Percentiles rank a stretch among this genome's conserved stretches.
These are phyloP conservation scores for Nannizzia gypsea DNA, from an alignment of 2,329 filamentous ascomycete genomes.

Conservation along the genomic window DNA sequence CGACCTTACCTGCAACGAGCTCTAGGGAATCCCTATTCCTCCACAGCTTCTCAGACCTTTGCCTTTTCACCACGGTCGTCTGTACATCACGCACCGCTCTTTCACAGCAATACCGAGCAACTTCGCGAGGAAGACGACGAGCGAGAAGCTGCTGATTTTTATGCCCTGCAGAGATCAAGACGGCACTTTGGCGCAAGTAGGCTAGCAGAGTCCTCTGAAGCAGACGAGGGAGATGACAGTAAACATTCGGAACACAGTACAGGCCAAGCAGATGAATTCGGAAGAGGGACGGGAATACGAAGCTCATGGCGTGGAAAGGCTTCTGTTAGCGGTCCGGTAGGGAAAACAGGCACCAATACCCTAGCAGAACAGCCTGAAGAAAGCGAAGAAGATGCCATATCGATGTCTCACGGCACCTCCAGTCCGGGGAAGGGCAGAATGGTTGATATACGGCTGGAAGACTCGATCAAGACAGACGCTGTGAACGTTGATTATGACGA, in stretches of 20 bases:
- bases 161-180: conserved; percentile 78
- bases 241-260: conserved; percentile 26
- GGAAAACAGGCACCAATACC: conserved; percentile 19
- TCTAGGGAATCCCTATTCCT: conserved; percentile 66
- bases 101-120: conserved; percentile 81
- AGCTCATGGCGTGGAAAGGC: conserved; percentile 47
- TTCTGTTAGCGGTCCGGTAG: conserved; percentile 18
- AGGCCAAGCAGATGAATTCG: conserved; percentile 40
- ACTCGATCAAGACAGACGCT: conserved; percentile 40
- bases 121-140: conserved; percentile 90
- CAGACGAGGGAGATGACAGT: conserved; percentile 49
- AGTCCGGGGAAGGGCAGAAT: conserved; percentile 54
- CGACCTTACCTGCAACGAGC: conserved; percentile 41
- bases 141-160: conserved; percentile 84
- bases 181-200: conserved; percentile 76
- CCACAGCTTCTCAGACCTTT: conserved; percentile 57
- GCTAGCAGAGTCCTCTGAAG: conserved; percentile 73
- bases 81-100: conserved; percentile 70
- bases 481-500: conserved; percentile 30
- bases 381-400: conserved; percentile 17
- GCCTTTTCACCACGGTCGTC: conserved; percentile 68
- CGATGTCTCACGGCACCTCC: conserved; percentile 25
- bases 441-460: conserved; percentile 77
- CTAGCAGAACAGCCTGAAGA: conserved; percentile 22
- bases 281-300: conserved; percentile 40